A percentile compares a stretch with the other conserved stretches of the same genome.
Evolutionary conservation across 768 basidiomycete genomes (phyloP).

Genomic region (Mycena maculata): DNA sequence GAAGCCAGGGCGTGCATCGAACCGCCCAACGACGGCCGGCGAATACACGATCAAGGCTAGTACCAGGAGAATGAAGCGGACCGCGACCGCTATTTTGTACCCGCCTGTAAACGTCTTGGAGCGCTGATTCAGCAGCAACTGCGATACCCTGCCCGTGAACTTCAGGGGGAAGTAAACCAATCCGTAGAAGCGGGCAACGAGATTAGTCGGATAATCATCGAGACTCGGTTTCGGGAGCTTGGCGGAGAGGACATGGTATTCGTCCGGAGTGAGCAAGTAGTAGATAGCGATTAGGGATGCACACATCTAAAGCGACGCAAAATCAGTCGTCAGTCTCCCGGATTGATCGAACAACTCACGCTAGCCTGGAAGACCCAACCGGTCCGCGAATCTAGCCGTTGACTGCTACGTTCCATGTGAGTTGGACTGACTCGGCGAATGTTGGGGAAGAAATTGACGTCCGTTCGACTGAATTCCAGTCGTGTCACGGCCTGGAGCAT

Average conservation of each 20-base stretch:
- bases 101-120: conserved; percentile 26
- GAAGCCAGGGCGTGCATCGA: conserved; percentile 29
- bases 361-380: conserved; percentile 21
- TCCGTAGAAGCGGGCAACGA: conserved; percentile 3
- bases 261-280: conserved; percentile 28
- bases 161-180: conserved; percentile 22
- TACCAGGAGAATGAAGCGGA: conserved; percentile 1
- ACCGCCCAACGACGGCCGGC: conserved; percentile 26
- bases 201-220: conserved; percentile 18
- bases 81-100: conserved; percentile 22
- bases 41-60: conserved; percentile 12
- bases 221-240: conserved; percentile 1
- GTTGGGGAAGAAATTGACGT: background rate
- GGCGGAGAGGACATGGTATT: conserved; percentile 23
- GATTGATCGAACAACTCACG: conserved; percentile 12
- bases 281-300: conserved; percentile 19
- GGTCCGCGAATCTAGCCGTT: conserved; percentile 26
- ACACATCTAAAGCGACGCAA: conserved; percentile 17
- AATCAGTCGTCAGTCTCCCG: background rate
- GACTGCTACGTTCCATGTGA: conserved; percentile 29
- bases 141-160: conserved; percentile 24
- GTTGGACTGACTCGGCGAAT: conserved; percentile 17
- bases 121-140: conserved; percentile 31
- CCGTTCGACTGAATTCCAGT: background rate
- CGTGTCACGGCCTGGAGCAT: conserved; percentile 27